These are phyloP conservation scores for Cladobotryum protrusum DNA, from an alignment of 2,329 filamentous ascomycete species.

Conservation along the genomic window DNA sequence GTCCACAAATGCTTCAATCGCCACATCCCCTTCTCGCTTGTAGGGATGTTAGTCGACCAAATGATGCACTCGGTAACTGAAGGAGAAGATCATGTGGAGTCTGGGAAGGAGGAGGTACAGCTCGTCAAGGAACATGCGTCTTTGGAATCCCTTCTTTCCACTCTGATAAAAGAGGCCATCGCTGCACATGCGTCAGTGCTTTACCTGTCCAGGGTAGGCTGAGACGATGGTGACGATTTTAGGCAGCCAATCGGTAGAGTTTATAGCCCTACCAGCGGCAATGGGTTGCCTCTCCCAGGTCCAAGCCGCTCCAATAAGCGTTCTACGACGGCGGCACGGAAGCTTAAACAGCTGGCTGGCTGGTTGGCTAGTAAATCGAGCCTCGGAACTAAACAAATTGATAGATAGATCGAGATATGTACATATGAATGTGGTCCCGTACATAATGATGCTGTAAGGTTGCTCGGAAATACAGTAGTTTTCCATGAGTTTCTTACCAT, in stretches of 20 bases:
- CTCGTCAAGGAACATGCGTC: not conserved
- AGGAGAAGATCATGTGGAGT: no score
- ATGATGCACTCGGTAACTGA: no score
- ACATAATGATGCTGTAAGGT: no score
- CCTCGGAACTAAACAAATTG: no score
- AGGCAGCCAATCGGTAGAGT: constrained; percentile 8
- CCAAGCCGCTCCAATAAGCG: not conserved
- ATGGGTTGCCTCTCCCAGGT: not conserved
- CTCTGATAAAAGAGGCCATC: no score
- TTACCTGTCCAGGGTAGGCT: not conserved
- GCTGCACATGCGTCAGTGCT: no score
- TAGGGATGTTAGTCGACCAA: not conserved
- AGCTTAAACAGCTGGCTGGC: no score
- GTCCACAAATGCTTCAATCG: not conserved
- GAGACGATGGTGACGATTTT: not conserved
- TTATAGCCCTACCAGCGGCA: constrained; percentile 4
- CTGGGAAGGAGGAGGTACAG: not conserved
- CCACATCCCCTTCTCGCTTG: not conserved
- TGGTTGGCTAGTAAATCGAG: no score
- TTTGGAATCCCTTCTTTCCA: no score
- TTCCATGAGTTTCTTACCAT: no score
- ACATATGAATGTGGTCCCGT: not conserved
- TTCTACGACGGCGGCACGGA: not conserved
- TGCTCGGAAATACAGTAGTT: no score
- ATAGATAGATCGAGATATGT: not conserved